Evolutionary conservation across 2,329 filamentous ascomycete species (phyloP).

Genomic region (Fusarium hostae): DNA sequence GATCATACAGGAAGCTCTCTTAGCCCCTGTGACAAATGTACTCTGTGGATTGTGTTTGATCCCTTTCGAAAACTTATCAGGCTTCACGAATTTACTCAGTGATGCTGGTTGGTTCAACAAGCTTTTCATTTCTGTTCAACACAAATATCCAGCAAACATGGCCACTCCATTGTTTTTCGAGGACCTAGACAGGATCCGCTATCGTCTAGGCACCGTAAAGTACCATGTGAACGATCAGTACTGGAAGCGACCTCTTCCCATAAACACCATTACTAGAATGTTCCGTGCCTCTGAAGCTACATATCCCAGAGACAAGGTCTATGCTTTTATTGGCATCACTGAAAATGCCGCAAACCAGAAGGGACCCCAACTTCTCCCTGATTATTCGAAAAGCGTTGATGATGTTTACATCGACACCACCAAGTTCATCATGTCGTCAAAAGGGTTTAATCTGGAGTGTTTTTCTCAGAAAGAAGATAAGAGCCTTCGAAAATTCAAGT

Average conservation of each 20-base stretch:
- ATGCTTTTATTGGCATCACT: not conserved
- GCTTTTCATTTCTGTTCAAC: not conserved
- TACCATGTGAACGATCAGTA: fast-evolving
- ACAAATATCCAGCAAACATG: not conserved
- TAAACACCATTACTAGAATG: not conserved
- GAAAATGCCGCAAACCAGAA: not conserved
- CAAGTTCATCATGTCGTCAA: not conserved
- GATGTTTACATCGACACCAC: not conserved
- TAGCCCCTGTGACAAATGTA: fast-evolving
- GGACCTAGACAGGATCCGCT: fast-evolving
- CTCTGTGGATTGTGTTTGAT: not conserved
- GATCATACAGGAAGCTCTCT: not conserved
- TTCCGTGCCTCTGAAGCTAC: not conserved
- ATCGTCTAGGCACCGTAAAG: not conserved
- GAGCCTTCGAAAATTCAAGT: not conserved
- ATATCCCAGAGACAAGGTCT: not conserved
- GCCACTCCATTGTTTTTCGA: not conserved
- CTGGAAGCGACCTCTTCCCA: fast-evolving
- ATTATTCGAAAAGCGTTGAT: not conserved
- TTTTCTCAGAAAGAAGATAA: not conserved
- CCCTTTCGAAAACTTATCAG: not conserved
- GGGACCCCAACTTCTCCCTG: not conserved
- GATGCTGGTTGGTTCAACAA: not conserved
- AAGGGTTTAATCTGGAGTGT: not conserved
- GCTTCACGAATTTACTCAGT: fast-evolving